phyloP scores from a whole-genome alignment of 768 basidiomycete species.

The Tylopilus balloui region DNA sequence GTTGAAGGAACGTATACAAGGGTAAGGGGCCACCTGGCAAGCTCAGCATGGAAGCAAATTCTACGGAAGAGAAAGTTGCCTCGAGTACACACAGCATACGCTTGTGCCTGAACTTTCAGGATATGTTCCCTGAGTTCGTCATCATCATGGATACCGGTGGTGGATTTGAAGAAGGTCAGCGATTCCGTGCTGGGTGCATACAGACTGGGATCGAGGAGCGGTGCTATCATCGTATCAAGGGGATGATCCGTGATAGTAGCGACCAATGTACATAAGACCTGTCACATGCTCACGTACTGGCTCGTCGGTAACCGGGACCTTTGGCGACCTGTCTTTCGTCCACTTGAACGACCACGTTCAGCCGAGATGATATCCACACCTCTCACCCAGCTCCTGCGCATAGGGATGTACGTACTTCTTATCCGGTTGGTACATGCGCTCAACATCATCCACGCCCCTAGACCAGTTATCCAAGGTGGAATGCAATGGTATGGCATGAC shows the following conservation, averaged over 20 bases:
- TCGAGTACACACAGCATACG: conserved; percentile 27
- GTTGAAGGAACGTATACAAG: conserved; percentile 19
- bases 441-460: conserved; percentile 22
- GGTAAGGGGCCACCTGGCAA: conserved; percentile 21
- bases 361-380: conserved; percentile 48
- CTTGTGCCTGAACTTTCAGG: conserved; percentile 31
- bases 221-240: background rate
- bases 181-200: conserved; percentile 13
- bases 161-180: conserved; percentile 26
- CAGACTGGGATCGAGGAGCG: conserved; percentile 12
- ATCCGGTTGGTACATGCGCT: background rate
- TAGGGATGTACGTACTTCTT: conserved; percentile 55
- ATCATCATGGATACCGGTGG: conserved; percentile 30
- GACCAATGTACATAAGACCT: too few species aligned
- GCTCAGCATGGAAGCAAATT: background rate
- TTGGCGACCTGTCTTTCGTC: too few species aligned
- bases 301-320: background rate
- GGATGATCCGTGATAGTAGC: background rate
- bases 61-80: background rate
- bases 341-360: too few species aligned
- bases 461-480: conserved; percentile 81
- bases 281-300: background rate
- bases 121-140: conserved; percentile 32
- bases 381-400: conserved; percentile 61
- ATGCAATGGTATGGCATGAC: conserved; percentile 71